These are phyloP conservation scores for Rubroboletus satanas DNA, from an alignment of 768 basidiomycete genomes.

Conservation along the genomic window DNA sequence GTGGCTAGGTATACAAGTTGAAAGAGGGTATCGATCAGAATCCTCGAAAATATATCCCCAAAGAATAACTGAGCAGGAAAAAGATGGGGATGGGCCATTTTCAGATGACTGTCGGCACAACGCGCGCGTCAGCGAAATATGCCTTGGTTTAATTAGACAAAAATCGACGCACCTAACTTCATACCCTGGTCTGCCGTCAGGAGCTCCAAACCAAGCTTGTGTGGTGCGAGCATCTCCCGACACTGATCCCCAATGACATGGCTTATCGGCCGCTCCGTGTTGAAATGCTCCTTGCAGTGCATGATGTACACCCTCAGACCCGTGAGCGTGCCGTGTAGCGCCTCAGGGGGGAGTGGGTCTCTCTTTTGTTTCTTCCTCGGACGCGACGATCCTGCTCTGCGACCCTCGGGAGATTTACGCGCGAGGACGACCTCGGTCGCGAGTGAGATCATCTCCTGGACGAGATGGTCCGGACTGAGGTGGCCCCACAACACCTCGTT, in stretches of 20 bases:
- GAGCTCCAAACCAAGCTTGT: slow-evolving; percentile 67
- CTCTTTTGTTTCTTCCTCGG: slow-evolving; percentile 37
- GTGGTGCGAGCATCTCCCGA: slow-evolving; percentile 52
- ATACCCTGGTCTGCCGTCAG: slow-evolving; percentile 76
- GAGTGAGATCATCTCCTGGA: slow-evolving; percentile 66
- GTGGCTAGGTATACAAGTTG: slow-evolving; percentile 33
- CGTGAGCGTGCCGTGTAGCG: slow-evolving; percentile 48
- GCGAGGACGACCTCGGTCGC: slow-evolving; percentile 61
- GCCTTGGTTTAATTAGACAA: no score
- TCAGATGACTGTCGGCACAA: slow-evolving; percentile 37
- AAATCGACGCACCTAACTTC: slow-evolving; percentile 60
- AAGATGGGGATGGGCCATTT: background rate
- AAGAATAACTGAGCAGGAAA: background rate
- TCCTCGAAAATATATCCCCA: slow-evolving; percentile 8
- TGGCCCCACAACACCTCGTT: slow-evolving; percentile 78
- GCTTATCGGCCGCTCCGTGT: slow-evolving; percentile 48
- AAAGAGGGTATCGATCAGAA: slow-evolving; percentile 17
- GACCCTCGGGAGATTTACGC: slow-evolving; percentile 34
- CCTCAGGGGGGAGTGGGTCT: slow-evolving; percentile 39
- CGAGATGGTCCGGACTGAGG: slow-evolving; percentile 75
- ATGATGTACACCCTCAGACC: slow-evolving; percentile 74
- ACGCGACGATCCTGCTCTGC: background rate
- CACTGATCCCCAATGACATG: slow-evolving; percentile 76
- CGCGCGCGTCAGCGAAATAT: background rate
- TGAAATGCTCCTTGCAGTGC: slow-evolving; percentile 80